These are phyloP conservation scores for Stemphylium beticola DNA, from an alignment of 2,329 filamentous ascomycete genomes.

Conservation along the genomic window DNA sequence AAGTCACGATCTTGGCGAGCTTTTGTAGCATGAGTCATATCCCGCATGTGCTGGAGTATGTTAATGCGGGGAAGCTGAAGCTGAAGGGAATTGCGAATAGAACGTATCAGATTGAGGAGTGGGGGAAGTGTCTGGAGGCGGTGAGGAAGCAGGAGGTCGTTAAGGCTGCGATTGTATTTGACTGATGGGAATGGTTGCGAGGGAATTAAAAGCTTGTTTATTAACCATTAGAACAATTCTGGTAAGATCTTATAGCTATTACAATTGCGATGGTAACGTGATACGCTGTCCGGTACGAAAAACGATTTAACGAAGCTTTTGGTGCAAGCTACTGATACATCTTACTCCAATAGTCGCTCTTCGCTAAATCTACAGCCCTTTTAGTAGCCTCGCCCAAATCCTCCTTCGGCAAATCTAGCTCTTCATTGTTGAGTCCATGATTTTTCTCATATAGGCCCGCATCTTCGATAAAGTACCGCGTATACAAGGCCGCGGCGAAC, in stretches of 20 bases:
- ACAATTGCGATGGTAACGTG: too few species aligned
- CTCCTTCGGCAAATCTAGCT: constrained; percentile 65
- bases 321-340: neutral
- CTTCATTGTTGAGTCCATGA: constrained; percentile 55
- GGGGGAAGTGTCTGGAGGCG: constrained; percentile 71
- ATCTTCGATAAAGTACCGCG: constrained; percentile 59
- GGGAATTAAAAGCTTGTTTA: neutral
- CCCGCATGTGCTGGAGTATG: constrained; percentile 42
- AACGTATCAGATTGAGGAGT: constrained; percentile 74
- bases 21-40: constrained; percentile 69
- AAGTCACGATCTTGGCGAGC: constrained; percentile 72
- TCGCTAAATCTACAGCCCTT: constrained; percentile 17
- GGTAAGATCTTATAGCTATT: too few species aligned
- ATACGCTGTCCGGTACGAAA: too few species aligned
- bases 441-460: constrained; percentile 42
- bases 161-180: constrained; percentile 76
- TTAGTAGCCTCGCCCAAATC: constrained; percentile 64
- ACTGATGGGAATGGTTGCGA: constrained; percentile 38
- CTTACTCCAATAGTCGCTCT: constrained; percentile 12
- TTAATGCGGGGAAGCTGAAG: constrained; percentile 66
- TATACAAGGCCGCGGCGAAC: constrained; percentile 59
- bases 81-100: constrained; percentile 75
- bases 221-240: too few species aligned
- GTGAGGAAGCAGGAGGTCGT: constrained; percentile 76
- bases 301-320: too few species aligned